Conservation (phyloP, 2,329 filamentous ascomycete species). For the Pochonia chlamydosporia region DNA sequence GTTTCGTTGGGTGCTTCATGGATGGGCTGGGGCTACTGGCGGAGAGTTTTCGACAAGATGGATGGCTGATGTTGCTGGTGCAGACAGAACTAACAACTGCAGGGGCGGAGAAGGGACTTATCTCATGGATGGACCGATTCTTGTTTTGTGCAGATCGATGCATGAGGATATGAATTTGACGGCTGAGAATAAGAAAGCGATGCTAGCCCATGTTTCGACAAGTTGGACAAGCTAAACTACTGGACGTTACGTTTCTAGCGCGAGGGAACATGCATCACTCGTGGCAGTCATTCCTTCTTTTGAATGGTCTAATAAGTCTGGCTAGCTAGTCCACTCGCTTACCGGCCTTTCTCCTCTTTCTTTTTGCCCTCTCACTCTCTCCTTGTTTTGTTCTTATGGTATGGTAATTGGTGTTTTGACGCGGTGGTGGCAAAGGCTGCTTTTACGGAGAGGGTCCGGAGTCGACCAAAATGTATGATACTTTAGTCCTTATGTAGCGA, state of each 20-base stretch:
- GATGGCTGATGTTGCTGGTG: too few relatives aligned
- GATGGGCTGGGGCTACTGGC: too few relatives aligned
- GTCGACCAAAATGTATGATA: constrained; percentile 5
- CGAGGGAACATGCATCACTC: too few relatives aligned
- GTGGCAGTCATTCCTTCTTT: too few relatives aligned
- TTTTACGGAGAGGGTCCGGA: not conserved
- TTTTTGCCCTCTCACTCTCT: constrained; percentile 10
- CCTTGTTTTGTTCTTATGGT: not conserved
- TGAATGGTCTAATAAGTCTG: not conserved
- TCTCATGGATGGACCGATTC: constrained; percentile 7
- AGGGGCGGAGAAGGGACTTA: not conserved
- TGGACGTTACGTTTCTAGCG: too few relatives aligned
- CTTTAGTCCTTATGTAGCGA: not conserved
- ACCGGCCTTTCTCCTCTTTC: not conserved
- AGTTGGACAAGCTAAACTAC: too few relatives aligned
- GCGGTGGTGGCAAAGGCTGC: not conserved
- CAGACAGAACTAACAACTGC: not conserved
- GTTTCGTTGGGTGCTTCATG: not conserved
- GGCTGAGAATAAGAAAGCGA: constrained; percentile 8
- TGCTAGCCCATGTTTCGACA: constrained; percentile 9
- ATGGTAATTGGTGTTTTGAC: not conserved
- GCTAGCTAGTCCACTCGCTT: not conserved
- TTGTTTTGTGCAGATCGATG: constrained; percentile 11
- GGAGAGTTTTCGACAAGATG: too few relatives aligned
- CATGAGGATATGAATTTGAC: constrained; percentile 13